Percentiles rank a stretch among this genome's conserved stretches.
These are phyloP conservation scores for Phytophthora crassamura DNA, from an alignment of 352 stramenopile genomes.

Conservation along the genomic window DNA sequence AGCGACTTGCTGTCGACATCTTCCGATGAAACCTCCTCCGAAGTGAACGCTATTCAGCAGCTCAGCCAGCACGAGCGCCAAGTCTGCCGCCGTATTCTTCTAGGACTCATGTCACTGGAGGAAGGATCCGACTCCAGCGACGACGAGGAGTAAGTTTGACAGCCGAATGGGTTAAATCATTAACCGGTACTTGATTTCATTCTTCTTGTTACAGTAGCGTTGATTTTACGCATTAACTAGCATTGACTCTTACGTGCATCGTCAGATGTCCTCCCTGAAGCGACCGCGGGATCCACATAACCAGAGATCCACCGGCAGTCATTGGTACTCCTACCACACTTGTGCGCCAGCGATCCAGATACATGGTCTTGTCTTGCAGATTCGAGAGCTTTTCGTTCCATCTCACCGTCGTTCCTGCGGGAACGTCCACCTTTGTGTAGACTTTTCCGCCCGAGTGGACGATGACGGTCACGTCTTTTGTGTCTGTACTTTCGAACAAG, in stretches of 20 bases:
- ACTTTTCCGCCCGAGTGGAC: constrained; percentile 43
- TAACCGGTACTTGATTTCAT: too few species aligned
- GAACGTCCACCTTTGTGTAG: constrained; percentile 21
- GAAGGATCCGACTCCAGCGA: constrained; percentile 58
- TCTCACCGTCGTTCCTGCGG: constrained; percentile 16
- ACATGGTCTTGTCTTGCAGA: constrained; percentile 51
- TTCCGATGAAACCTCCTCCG: constrained; percentile 5
- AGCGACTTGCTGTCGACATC: constrained; percentile 49
- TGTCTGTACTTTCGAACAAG: constrained; percentile 39
- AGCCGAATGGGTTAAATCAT: too few species aligned
- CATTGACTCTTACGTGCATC: constrained; percentile 52
- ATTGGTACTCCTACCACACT: constrained; percentile 40
- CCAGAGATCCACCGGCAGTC: constrained; percentile 31
- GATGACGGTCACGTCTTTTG: constrained; percentile 28
- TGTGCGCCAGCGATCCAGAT: constrained; percentile 59
- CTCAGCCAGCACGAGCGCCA: constrained; percentile 59
- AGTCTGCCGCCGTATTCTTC: constrained; percentile 64
- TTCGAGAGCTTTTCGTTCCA: constrained; percentile 22
- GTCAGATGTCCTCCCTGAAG: constrained; percentile 41
- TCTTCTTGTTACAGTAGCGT: too few species aligned
- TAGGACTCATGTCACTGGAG: constrained; percentile 68
- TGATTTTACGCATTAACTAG: constrained; percentile 39
- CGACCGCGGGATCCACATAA: constrained; percentile 52
- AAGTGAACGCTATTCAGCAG: constrained; percentile 32
- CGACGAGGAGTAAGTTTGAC: constrained; percentile 32